Conservation (phyloP, 176 grass and related monocot genomes). For the Paspalum vaginatum region DNA sequence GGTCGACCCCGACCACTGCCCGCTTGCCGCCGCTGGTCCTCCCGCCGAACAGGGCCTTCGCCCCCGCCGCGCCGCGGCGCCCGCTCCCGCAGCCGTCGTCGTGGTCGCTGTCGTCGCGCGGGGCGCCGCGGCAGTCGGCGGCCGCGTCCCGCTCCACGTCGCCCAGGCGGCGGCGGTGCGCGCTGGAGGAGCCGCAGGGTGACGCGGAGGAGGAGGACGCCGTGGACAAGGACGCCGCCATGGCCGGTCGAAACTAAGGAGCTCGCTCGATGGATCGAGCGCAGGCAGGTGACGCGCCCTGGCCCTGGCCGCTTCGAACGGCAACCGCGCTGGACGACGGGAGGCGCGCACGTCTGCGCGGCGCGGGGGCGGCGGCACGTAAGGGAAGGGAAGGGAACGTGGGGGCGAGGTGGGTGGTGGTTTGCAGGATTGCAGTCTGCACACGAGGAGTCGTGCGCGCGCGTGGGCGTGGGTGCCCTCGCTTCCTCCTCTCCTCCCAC, state of each 20-base stretch:
- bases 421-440: not conserved
- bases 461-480: not conserved
- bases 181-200: slow-evolving; percentile 8
- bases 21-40: slow-evolving; percentile 3
- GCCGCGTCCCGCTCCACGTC: slow-evolving; percentile 42
- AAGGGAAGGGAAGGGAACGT: not conserved
- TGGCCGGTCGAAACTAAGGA: slow-evolving; percentile 20
- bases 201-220: not conserved
- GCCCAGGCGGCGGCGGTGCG: slow-evolving; percentile 47
- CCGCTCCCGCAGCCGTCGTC: not conserved
- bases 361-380: slow-evolving; percentile 8
- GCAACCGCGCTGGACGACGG: slow-evolving; percentile 2
- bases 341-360: slow-evolving; percentile 9
- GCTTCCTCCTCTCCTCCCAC: not conserved
- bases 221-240: slow-evolving; percentile 13
- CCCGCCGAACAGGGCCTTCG: slow-evolving; percentile 31
- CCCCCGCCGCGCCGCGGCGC: not conserved
- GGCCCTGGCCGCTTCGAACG: slow-evolving; percentile 24
- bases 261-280: not conserved
- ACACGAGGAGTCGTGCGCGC: slow-evolving; percentile 14
- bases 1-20: slow-evolving; percentile 37
- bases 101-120: not conserved
- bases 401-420: not conserved
- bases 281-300: not conserved
- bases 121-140: not conserved